A percentile compares a stretch with the other conserved stretches of the same genome.
Evolutionary conservation across 139 green algal genomes (phyloP).

Genomic region (Pleodorina starrii): DNA sequence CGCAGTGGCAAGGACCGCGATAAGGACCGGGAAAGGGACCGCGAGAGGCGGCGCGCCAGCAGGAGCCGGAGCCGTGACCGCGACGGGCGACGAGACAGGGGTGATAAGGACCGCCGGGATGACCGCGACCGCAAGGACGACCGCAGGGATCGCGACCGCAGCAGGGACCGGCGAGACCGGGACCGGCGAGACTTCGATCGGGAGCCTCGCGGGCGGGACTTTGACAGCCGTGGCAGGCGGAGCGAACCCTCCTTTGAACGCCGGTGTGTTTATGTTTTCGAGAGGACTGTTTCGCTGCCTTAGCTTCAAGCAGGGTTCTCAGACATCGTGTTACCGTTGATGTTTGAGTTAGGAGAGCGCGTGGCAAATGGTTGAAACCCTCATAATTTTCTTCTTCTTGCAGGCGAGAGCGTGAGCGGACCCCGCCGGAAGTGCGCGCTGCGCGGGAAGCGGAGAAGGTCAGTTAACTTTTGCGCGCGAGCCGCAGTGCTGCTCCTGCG

Average conservation of each 20-base stretch:
- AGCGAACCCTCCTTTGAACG: not conserved
- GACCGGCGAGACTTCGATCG: constrained; percentile 25
- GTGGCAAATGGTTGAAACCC: too few species aligned
- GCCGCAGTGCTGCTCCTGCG: too few species aligned
- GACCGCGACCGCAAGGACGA: not conserved
- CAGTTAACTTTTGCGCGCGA: too few species aligned
- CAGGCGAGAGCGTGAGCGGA: constrained; percentile 61
- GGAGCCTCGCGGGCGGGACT: constrained; percentile 32
- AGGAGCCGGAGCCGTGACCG: constrained; percentile 37
- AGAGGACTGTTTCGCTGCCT: too few species aligned
- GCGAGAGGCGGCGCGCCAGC: constrained; percentile 22
- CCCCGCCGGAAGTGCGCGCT: constrained; percentile 77
- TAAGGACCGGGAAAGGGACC: constrained; percentile 2
- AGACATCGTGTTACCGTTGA: too few species aligned
- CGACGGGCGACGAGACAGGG: constrained; percentile 34
- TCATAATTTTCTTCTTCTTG: not conserved
- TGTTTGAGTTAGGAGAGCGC: too few species aligned
- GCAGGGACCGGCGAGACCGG: not conserved
- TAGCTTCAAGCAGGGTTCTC: too few species aligned
- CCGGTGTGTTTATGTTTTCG: not conserved
- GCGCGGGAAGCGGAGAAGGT: constrained; percentile 75
- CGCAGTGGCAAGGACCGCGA: constrained; percentile 16
- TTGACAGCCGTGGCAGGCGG: not conserved
- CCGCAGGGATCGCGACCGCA: not conserved
- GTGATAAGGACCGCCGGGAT: constrained; percentile 34